phyloP scores from a whole-genome alignment of 345 rosid species.

The Eucalyptus paniculata region DNA sequence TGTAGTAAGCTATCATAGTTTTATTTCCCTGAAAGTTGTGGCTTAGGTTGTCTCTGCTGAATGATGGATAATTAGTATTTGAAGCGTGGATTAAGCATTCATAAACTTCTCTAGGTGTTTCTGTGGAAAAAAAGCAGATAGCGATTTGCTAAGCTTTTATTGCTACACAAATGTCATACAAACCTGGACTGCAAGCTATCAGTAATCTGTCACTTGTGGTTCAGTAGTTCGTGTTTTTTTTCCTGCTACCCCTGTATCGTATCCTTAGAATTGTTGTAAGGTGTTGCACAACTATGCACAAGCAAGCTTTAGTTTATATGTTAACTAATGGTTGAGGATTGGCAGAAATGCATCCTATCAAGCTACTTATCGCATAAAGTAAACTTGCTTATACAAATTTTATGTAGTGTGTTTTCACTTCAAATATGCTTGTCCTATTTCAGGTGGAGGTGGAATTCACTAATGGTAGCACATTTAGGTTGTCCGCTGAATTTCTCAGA shows the following conservation, averaged over 20 bases:
- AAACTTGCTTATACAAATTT: neutral
- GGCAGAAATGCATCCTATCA: neutral
- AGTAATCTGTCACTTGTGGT: neutral
- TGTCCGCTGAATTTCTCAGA: conserved; percentile 73
- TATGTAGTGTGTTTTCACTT: neutral
- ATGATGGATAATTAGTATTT: neutral
- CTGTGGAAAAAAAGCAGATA: neutral
- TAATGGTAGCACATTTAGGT: conserved; percentile 44
- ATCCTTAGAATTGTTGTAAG: neutral
- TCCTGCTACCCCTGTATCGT: neutral
- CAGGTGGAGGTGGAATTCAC: conserved; percentile 78
- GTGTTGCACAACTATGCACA: neutral
- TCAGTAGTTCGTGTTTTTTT: neutral
- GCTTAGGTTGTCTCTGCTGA: neutral
- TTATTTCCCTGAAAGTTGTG: neutral
- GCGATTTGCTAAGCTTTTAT: neutral
- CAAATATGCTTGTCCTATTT: neutral
- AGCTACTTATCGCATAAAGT: neutral
- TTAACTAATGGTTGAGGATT: neutral
- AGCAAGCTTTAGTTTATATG: neutral
- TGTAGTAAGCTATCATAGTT: neutral
- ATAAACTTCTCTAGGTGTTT: neutral
- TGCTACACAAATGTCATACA: neutral
- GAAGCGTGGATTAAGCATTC: neutral
- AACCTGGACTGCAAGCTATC: neutral